Conservation (phyloP, 2,329 filamentous ascomycete genomes). For the Sporothrix luriei region DNA sequence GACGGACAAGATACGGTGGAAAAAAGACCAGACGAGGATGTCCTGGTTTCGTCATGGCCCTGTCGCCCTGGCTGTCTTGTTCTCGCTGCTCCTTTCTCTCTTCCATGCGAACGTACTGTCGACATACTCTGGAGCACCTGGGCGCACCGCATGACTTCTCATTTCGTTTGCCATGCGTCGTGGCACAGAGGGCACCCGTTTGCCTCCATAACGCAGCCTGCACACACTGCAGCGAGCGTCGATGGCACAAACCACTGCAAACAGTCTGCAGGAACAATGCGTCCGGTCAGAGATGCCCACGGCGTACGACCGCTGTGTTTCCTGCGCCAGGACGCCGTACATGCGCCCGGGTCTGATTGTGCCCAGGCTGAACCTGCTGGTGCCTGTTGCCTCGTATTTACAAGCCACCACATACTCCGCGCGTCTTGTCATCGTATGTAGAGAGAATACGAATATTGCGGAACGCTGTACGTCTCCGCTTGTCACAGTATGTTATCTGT, state of each 20-base stretch:
- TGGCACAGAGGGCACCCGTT: background rate
- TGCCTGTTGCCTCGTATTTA: too few species aligned
- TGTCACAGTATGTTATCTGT: background rate
- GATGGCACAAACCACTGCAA: slow-evolving; percentile 4
- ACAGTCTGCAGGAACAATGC: slow-evolving; percentile 8
- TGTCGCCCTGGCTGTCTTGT: background rate
- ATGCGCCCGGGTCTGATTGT: slow-evolving; percentile 12
- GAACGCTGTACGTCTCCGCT: too few species aligned
- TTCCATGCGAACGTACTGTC: too few species aligned
- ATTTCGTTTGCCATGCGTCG: slow-evolving; percentile 22
- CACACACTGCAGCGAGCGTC: background rate
- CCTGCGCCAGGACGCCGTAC: slow-evolving; percentile 9
- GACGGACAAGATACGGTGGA: background rate
- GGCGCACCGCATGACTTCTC: slow-evolving; percentile 5
- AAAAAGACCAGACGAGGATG: slow-evolving; percentile 3
- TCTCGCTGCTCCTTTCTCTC: background rate
- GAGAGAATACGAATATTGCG: too few species aligned
- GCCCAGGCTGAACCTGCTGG: background rate
- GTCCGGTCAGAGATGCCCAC: background rate
- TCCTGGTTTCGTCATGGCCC: background rate
- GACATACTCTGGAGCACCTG: too few species aligned
- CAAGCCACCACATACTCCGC: too few species aligned
- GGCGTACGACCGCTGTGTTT: background rate
- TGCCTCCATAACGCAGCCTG: background rate
- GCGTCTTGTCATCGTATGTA: too few species aligned